Evolutionary conservation across 2,329 filamentous ascomycete species (phyloP).

Genomic region (Tolypocladium cylindrosporum): DNA sequence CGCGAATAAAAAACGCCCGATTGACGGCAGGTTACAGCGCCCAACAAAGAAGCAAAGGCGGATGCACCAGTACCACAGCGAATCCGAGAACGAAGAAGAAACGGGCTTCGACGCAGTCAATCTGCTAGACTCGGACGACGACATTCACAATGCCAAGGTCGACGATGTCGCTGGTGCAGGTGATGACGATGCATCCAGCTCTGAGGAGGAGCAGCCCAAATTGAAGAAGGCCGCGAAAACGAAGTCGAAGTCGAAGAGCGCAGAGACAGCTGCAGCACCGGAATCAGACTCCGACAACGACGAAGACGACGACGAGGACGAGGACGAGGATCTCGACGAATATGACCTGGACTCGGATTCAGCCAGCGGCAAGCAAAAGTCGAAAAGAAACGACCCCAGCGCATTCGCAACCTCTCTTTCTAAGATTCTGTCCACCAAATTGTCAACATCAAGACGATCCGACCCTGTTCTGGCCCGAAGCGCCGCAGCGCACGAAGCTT

Average conservation of each 20-base stretch:
- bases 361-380: constrained; percentile 36
- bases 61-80: constrained; percentile 41
- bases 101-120: constrained; percentile 40
- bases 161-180: constrained; percentile 36
- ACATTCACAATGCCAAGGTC: constrained; percentile 41
- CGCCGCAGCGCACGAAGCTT: constrained; percentile 60
- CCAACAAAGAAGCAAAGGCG: constrained; percentile 44
- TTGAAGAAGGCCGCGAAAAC: constrained; percentile 13
- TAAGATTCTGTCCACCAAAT: constrained; percentile 85
- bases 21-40: constrained; percentile 20
- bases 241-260: constrained; percentile 1
- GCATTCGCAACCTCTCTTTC: constrained; percentile 90
- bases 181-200: constrained; percentile 23
- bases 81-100: constrained; percentile 31
- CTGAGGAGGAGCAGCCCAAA: constrained; percentile 21
- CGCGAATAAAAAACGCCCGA: constrained; percentile 21
- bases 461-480: constrained; percentile 90
- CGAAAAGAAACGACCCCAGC: constrained; percentile 84
- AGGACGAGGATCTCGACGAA: constrained; percentile 23
- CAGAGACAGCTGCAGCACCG: constrained; percentile 4
- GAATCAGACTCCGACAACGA: constrained; percentile 12
- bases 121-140: constrained; percentile 47
- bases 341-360: constrained; percentile 30
- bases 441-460: constrained; percentile 67
- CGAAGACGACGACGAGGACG: constrained; percentile 13